Evolutionary conservation across 441 rosid species (phyloP).

Genomic region (Lepidium campestre): DNA sequence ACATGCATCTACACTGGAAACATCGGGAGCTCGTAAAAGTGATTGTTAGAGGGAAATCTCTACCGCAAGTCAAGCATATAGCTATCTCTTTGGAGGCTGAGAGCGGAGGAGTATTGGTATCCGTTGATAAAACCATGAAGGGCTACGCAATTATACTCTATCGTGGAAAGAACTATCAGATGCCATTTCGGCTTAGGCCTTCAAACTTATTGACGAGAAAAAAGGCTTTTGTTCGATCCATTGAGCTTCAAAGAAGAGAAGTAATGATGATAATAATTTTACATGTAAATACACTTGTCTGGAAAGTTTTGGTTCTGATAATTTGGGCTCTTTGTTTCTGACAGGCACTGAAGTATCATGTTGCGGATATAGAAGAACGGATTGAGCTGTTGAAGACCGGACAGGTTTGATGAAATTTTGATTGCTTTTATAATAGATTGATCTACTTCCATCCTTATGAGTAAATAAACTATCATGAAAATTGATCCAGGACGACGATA

Average conservation of each 20-base stretch:
- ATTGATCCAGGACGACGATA: conserved; percentile 41
- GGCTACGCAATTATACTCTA: conserved; percentile 70
- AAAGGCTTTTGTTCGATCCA: conserved; percentile 75
- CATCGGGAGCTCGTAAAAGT: conserved; percentile 76
- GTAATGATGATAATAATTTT: conserved; percentile 29
- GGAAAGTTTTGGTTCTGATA: conserved; percentile 4
- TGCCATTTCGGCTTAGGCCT: conserved; percentile 56
- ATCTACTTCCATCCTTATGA: neutral
- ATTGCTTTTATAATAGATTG: neutral
- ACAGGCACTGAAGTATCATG: conserved; percentile 77
- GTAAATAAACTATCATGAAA: neutral
- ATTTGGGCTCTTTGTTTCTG: conserved; percentile 1
- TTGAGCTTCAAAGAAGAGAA: conserved; percentile 90
- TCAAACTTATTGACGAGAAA: conserved; percentile 60
- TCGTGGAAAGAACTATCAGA: conserved; percentile 78
- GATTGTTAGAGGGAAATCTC: conserved; percentile 51
- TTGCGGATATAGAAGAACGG: conserved; percentile 52
- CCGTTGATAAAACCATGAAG: conserved; percentile 68
- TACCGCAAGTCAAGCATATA: conserved; percentile 66
- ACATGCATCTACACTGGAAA: conserved; percentile 94
- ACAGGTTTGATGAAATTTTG: conserved; percentile 3
- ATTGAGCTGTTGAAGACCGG: conserved; percentile 44
- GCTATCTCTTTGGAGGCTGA: conserved; percentile 81
- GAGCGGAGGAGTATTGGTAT: conserved; percentile 82
- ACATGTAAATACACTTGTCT: neutral